Percentiles rank a stretch among this genome's conserved stretches.
Evolutionary conservation across 2,329 filamentous ascomycete genomes (phyloP).

Genomic region (Pseudocercospora ulei): DNA sequence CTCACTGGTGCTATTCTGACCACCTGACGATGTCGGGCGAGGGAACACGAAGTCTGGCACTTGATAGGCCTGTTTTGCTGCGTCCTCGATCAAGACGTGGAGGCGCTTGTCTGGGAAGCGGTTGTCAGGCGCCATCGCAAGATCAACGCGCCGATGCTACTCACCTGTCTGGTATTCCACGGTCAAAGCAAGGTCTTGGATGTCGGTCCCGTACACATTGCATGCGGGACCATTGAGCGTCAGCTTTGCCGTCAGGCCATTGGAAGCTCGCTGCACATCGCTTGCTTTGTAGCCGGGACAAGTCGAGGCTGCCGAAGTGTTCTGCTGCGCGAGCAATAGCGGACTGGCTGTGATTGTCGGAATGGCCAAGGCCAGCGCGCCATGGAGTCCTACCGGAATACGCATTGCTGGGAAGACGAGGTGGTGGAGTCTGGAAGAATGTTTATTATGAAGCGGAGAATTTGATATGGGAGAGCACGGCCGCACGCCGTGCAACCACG

Average conservation of each 20-base stretch:
- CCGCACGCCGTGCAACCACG: neutral
- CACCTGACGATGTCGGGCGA: slow-evolving; percentile 43
- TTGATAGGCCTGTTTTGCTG: slow-evolving; percentile 60
- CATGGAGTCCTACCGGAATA: slow-evolving; percentile 14
- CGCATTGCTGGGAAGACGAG: slow-evolving; percentile 15
- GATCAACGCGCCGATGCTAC: slow-evolving; percentile 13
- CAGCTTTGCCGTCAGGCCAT: slow-evolving; percentile 59
- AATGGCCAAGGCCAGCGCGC: slow-evolving; percentile 17
- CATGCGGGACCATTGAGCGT: slow-evolving; percentile 57
- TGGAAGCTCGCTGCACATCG: slow-evolving; percentile 46
- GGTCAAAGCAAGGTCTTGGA: slow-evolving; percentile 47
- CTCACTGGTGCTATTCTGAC: slow-evolving; percentile 32
- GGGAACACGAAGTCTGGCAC: slow-evolving; percentile 60
- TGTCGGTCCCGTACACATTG: slow-evolving; percentile 51
- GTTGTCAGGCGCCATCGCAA: neutral
- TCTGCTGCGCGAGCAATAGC: slow-evolving; percentile 19
- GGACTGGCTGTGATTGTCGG: slow-evolving; percentile 19
- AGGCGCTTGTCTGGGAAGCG: slow-evolving; percentile 45
- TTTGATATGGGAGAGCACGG: slow-evolving; percentile 14
- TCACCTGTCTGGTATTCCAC: slow-evolving; percentile 55
- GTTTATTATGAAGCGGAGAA: slow-evolving; percentile 9
- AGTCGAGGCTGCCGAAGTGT: slow-evolving; percentile 16
- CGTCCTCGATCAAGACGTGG: slow-evolving; percentile 65
- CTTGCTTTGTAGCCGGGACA: slow-evolving; percentile 62
- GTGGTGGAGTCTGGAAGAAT: neutral